Percentiles rank a stretch among this genome's conserved stretches.
Conservation (phyloP, 2,329 filamentous ascomycete genomes). For the Nothophaeocryptopus gaeumannii region DNA sequence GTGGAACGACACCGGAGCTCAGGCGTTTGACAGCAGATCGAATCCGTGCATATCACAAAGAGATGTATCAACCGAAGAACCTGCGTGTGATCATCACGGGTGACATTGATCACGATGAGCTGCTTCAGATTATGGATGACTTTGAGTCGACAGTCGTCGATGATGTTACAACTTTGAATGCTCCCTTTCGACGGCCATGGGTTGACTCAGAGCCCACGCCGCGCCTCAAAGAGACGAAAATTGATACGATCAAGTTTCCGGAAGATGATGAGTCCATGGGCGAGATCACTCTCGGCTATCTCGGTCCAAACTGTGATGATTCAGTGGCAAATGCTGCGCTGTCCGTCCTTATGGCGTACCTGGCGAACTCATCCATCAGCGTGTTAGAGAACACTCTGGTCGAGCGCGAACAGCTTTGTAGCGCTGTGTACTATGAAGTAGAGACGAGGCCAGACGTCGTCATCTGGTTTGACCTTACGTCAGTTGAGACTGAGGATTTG, state of each 20-base stretch:
- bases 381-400: conserved; percentile 89
- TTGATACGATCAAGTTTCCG: conserved; percentile 84
- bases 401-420: conserved; percentile 87
- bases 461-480: conserved; percentile 80
- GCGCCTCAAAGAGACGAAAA: conserved; percentile 64
- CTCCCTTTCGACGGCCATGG: conserved; percentile 84
- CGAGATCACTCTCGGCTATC: conserved; percentile 80
- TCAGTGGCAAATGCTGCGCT: conserved; percentile 61
- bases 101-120: conserved; percentile 77
- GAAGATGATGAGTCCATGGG: conserved; percentile 95
- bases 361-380: conserved; percentile 89
- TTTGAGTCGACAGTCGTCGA: conserved; percentile 86
- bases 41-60: conserved; percentile 89
- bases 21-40: conserved; percentile 81
- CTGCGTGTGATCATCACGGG: conserved; percentile 89
- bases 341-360: conserved; percentile 76
- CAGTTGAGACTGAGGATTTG: conserved; percentile 83
- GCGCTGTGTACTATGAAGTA: conserved; percentile 74
- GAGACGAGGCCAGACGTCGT: conserved; percentile 78
- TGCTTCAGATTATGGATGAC: conserved; percentile 76
- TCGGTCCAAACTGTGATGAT: conserved; percentile 80
- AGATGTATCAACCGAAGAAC: conserved; percentile 98
- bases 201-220: conserved; percentile 80
- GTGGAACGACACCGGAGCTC: conserved; percentile 90
- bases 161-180: conserved; percentile 71